Conservation (phyloP, 306 rosid genomes). For the Castanea mollissima region DNA sequence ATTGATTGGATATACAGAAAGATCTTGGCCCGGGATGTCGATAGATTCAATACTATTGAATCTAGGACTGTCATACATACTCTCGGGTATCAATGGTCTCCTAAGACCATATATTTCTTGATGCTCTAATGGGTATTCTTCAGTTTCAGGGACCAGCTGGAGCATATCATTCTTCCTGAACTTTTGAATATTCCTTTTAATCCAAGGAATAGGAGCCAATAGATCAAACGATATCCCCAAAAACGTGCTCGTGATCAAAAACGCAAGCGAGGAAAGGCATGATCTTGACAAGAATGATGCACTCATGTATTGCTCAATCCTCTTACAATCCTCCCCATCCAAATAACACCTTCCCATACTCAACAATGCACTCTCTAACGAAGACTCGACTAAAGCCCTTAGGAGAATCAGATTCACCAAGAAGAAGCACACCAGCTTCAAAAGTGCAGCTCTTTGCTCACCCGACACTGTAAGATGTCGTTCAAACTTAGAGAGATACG, state of each 20-base stretch:
- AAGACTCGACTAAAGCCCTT: slow-evolving; percentile 85
- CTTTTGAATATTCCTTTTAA: slow-evolving; percentile 69
- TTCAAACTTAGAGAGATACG: slow-evolving; percentile 88
- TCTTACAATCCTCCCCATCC: slow-evolving; percentile 96
- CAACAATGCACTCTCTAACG: slow-evolving; percentile 75
- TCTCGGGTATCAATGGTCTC: slow-evolving; percentile 59
- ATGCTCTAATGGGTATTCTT: slow-evolving; percentile 73
- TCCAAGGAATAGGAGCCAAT: slow-evolving; percentile 95
- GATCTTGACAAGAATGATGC: slow-evolving; percentile 84
- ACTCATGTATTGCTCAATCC: slow-evolving; percentile 96
- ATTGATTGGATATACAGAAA: slow-evolving; percentile 64
- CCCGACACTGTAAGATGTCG: slow-evolving; percentile 93
- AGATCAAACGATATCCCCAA: slow-evolving; percentile 95
- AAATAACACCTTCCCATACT: slow-evolving; percentile 91
- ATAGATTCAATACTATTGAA: slow-evolving; percentile 33
- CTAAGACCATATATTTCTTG: slow-evolving; percentile 68
- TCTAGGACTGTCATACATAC: slow-evolving; percentile 46
- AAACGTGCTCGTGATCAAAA: slow-evolving; percentile 85
- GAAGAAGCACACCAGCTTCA: slow-evolving; percentile 97
- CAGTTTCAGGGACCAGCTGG: slow-evolving; percentile 84
- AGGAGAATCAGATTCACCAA: slow-evolving; percentile 91
- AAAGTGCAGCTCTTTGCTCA: slow-evolving; percentile 86
- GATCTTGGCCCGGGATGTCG: slow-evolving; percentile 62
- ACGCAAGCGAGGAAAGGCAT: slow-evolving; percentile 95
- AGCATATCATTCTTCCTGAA: slow-evolving; percentile 95